These are phyloP conservation scores for Colletotrichum lini DNA, from an alignment of 2,329 filamentous ascomycete species.

Conservation along the genomic window DNA sequence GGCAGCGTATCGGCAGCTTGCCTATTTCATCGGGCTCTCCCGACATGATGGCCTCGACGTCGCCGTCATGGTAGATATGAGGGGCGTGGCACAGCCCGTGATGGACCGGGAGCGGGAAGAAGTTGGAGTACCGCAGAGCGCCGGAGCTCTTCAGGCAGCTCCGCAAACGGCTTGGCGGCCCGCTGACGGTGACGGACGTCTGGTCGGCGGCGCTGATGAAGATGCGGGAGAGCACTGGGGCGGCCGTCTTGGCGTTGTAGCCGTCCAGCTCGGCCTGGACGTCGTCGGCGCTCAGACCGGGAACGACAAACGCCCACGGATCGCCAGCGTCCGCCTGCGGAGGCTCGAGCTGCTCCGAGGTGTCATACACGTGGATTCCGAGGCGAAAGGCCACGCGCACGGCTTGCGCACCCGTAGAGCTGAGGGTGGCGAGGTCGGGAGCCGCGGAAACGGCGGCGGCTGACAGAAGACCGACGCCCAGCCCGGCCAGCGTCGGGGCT, in stretches of 20 bases:
- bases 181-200: slow-evolving; percentile 55
- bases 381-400: slow-evolving; percentile 62
- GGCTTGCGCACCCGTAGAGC: slow-evolving; percentile 56
- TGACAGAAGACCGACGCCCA: slow-evolving; percentile 62
- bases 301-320: slow-evolving; percentile 60
- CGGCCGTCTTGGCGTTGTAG: slow-evolving; percentile 48
- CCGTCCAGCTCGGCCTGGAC: slow-evolving; percentile 57
- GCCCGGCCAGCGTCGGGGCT: slow-evolving; percentile 50
- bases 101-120: slow-evolving; percentile 54
- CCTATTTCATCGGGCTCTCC: background rate
- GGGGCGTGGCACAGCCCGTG: slow-evolving; percentile 56
- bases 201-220: slow-evolving; percentile 56
- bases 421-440: slow-evolving; percentile 54
- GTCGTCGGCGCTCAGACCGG: slow-evolving; percentile 48
- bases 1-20: background rate
- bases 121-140: slow-evolving; percentile 41
- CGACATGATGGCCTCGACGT: background rate
- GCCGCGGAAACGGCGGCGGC: slow-evolving; percentile 60
- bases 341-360: slow-evolving; percentile 60
- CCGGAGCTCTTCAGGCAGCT: slow-evolving; percentile 3
- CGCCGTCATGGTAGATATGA: slow-evolving; percentile 53
- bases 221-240: slow-evolving; percentile 51
- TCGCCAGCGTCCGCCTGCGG: slow-evolving; percentile 48
- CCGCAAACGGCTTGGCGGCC: slow-evolving; percentile 47
- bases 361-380: slow-evolving; percentile 58